Evolutionary conservation across 2,329 filamentous ascomycete genomes (phyloP).

Genomic region (Nectriaceae sp.): DNA sequence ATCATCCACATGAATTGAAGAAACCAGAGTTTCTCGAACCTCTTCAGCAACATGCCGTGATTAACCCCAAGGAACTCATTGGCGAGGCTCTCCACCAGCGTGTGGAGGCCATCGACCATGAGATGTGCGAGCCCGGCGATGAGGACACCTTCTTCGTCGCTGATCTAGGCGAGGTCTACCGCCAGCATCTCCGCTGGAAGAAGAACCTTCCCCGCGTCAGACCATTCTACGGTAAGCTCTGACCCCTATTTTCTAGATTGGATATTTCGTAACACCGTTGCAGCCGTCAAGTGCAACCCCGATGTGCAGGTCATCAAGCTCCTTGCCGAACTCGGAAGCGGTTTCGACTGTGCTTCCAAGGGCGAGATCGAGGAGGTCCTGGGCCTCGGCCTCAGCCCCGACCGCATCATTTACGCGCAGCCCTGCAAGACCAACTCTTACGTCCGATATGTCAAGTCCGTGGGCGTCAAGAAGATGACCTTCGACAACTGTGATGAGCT

Average conservation of each 20-base stretch:
- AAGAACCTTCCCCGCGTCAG: conserved; percentile 87
- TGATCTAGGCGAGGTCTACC: conserved; percentile 97
- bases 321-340: conserved; percentile 83
- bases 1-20: conserved; percentile 51
- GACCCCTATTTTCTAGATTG: neutral
- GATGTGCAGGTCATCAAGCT: conserved; percentile 87
- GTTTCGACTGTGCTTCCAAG: conserved; percentile 98
- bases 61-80: conserved; percentile 76
- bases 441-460: conserved; percentile 81
- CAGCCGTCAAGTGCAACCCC: conserved; percentile 98
- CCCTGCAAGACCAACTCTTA: conserved; percentile 99
- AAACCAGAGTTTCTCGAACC: conserved; percentile 41
- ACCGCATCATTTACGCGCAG: conserved; percentile 97
- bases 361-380: conserved; percentile 93
- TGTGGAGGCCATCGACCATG: conserved; percentile 80
- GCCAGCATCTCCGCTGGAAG: conserved; percentile 98
- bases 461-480: conserved; percentile 95
- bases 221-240: conserved; percentile 83
- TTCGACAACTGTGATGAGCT: conserved; percentile 99
- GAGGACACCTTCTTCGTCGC: conserved; percentile 99
- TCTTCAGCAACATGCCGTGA: conserved; percentile 42
- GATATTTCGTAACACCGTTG: conserved; percentile 5
- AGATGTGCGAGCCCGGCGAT: conserved; percentile 86
- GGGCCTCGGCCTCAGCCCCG: conserved; percentile 77
- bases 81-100: conserved; percentile 84